Evolutionary conservation across 139 green algal genomes (phyloP), one percentile per base, ranked within the genome.

Genomic region (Raphidocelis subcapitata): DNA sequence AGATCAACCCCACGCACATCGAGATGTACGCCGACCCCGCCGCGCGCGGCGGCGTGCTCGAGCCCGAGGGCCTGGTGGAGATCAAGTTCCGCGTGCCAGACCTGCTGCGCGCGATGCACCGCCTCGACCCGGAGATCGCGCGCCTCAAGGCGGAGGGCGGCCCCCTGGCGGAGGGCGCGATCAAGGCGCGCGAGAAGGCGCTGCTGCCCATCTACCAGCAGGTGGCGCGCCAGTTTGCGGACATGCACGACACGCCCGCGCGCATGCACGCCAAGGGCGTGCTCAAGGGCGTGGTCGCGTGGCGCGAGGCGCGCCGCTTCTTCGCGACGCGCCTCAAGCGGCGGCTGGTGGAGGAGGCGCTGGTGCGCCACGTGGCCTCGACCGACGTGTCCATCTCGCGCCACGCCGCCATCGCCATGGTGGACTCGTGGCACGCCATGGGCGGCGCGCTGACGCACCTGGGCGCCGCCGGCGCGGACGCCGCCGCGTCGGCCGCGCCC

Each of bases 1-100:
- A 92, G 77, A 97, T 97, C 82, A 97, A 97, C 73, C 57, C 85
- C 10, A 81, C 79, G 18, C 62, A 84, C 69, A 76, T 94, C 41
- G 90, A 97, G 85, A 90, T 93, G 82, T 97, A 94, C 69, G 92
- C 92, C 0, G 92, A 97, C 73, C 82, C 82, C 23, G 81, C 63
- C 31, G 87, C 88, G 23, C 82, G 93, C 1, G 96, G 96, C 8
- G 93, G 89, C 12, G 94, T 99, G 31, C 86, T 99, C 55, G 96
- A 99, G 85, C 93, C 96, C 0, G 92, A 98, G 72, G 96, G 95
- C 36, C 87, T 98, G 56, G 94, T 98, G 47, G 96, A 99, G 82
- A 99, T 99, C 81, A 99, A 99, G 86, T 99, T 95, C 89, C 79
- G 93, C 12, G 68, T 67, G 3, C 72, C 79, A 0, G 91, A 98